Evolutionary conservation across 2,329 filamentous ascomycete genomes (phyloP), one percentile per base, ranked within the genome.

Genomic region (Penicillium sp.): DNA sequence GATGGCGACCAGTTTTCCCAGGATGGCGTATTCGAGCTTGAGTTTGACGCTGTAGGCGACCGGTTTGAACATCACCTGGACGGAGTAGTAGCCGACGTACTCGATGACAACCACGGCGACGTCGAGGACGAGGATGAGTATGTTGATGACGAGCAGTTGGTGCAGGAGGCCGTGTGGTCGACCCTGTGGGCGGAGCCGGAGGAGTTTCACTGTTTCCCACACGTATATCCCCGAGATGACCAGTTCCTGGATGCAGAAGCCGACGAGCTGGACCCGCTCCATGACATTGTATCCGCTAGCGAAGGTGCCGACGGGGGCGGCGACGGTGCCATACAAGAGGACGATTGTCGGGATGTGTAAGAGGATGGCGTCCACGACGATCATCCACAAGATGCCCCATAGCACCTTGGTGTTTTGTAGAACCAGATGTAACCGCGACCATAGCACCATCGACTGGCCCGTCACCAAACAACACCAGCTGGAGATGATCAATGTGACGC

Each of bases 11-110:
- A 74, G 52, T 36, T 68, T 67, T 6, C 74, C 64, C 4, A 81
- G 61, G 23, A 81, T 72, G 14, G 74, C 71, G 44, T 74, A 73
- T 58, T 81, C 79, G 4, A 79, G 69, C 39, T 77, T 76, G 21
- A 77, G 63, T 65, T 65, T 65, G 40, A 65, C 50, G 36, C 60
- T 63, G 35, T 65, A 65, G 0, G 50, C 55, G 7, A 62, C 63
- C 1, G 64, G 60, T 41, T 72, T 72, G 43, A 67, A 63, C 36
- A 60, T 59, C 7, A 64, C 62, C 47, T 72, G 67, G 8, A 70
- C 44, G 2, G 59, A 50, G 18, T 67, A 65, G 18, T 69, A 62
- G 14, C 64, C 59, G 11, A 63, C 62, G 45, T 68, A 69, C 19
- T 67, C 55, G 3, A 70, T 48, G 15, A 58, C 62, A 7, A 76